Evolutionary conservation across 2,329 filamentous ascomycete species (phyloP).

Genomic region (Cadophora sp.): DNA sequence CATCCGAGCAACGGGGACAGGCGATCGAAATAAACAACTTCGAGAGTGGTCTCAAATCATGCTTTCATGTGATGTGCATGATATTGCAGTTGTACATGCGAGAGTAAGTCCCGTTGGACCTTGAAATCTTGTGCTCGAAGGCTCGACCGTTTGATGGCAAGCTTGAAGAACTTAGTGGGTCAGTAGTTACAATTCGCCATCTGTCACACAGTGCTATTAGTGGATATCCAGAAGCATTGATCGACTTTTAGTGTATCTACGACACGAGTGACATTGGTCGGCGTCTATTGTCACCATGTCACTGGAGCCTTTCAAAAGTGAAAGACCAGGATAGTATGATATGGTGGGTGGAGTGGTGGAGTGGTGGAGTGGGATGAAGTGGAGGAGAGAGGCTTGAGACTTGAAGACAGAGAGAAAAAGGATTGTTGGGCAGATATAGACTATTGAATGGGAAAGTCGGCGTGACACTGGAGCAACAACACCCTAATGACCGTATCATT

Average conservation of each 20-base stretch:
- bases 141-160: no score
- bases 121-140: no score
- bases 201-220: not conserved
- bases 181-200: not conserved
- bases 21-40: not conserved
- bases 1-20: not conserved
- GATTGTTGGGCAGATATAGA: conserved; percentile 6
- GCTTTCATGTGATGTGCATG: not conserved
- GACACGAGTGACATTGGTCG: not conserved
- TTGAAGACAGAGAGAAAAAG: not conserved
- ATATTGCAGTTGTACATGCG: no score
- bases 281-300: not conserved
- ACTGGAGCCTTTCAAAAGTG: not conserved
- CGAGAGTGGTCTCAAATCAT: not conserved
- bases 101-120: no score
- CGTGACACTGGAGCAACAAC: not conserved
- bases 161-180: no score
- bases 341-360: not conserved
- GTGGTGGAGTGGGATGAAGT: not conserved
- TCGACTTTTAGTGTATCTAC: not conserved
- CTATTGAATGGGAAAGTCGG: not conserved
- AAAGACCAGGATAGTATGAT: not conserved
- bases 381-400: not conserved
- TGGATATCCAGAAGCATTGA: not conserved
- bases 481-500: not conserved